These are phyloP conservation scores for Wickerhamiella shivajii DNA, from an alignment of 805 yeast species.

Conservation along the genomic window DNA sequence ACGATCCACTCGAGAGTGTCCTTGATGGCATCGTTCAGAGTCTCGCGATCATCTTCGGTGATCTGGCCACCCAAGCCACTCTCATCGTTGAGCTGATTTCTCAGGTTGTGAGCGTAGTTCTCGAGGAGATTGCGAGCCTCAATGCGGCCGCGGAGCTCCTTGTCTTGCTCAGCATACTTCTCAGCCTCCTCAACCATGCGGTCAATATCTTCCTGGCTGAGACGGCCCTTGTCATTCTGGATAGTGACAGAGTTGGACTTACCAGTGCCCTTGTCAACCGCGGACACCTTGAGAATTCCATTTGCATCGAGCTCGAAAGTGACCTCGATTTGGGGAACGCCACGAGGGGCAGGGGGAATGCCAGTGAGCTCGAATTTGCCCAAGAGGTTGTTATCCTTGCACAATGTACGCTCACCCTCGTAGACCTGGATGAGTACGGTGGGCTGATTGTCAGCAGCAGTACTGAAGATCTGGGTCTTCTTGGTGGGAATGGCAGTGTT, in stretches of 20 bases:
- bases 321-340: constrained; percentile 81
- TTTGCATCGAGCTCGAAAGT: constrained; percentile 80
- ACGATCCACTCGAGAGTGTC: constrained; percentile 83
- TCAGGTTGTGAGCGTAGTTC: constrained; percentile 72
- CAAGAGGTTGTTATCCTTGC: constrained; percentile 79
- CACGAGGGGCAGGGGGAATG: constrained; percentile 86
- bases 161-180: constrained; percentile 84
- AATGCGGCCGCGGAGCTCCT: constrained; percentile 64
- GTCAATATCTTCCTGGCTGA: constrained; percentile 85
- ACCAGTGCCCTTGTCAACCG: constrained; percentile 90
- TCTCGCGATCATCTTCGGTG: constrained; percentile 82
- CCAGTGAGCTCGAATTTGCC: constrained; percentile 80
- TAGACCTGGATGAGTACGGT: constrained; percentile 86
- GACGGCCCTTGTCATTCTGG: constrained; percentile 88
- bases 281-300: constrained; percentile 75
- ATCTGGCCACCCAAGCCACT: constrained; percentile 57
- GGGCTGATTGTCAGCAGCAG: constrained; percentile 93
- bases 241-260: constrained; percentile 81
- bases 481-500: constrained; percentile 92
- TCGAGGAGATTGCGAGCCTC: constrained; percentile 81
- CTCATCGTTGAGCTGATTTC: constrained; percentile 45
- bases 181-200: constrained; percentile 98
- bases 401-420: constrained; percentile 94
- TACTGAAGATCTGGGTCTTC: constrained; percentile 88
- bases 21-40: constrained; percentile 69